phyloP scores from a whole-genome alignment of 257 asterid genomes.

The Solanum appendiculatum region DNA sequence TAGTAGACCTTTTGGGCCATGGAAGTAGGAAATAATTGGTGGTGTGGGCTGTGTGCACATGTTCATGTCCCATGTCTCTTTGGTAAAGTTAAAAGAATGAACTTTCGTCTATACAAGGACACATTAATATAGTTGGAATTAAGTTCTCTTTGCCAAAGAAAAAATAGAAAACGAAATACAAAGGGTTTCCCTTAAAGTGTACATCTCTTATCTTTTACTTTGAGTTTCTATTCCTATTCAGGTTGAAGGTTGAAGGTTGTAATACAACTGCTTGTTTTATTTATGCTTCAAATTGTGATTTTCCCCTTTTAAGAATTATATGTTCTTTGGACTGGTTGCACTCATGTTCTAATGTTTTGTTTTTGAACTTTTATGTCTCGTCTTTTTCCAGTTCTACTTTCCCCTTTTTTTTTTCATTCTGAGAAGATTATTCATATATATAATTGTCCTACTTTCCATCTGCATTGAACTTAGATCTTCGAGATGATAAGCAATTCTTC shows the following conservation, averaged over 20 bases:
- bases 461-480: slow-evolving; percentile 22
- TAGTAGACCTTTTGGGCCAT: not conserved
- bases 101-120: not conserved
- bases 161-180: not conserved
- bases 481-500: slow-evolving; percentile 35
- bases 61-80: not conserved
- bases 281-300: not conserved
- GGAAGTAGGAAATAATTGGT: not conserved
- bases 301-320: not conserved
- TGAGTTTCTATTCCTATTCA: not conserved
- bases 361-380: not conserved
- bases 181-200: not conserved
- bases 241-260: not conserved
- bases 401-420: not conserved
- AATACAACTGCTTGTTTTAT: not conserved
- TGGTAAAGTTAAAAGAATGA: not conserved
- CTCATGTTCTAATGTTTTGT: not conserved
- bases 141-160: not conserved
- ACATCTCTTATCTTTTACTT: not conserved
- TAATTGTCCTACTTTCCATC: not conserved
- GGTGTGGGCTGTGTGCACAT: not conserved
- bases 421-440: not conserved
- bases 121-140: not conserved
- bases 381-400: not conserved
- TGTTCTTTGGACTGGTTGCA: not conserved